A percentile compares a stretch with the other conserved stretches of the same genome.
Conservation (phyloP, 2,329 filamentous ascomycete species). For the Zymoseptoria crescenta region DNA sequence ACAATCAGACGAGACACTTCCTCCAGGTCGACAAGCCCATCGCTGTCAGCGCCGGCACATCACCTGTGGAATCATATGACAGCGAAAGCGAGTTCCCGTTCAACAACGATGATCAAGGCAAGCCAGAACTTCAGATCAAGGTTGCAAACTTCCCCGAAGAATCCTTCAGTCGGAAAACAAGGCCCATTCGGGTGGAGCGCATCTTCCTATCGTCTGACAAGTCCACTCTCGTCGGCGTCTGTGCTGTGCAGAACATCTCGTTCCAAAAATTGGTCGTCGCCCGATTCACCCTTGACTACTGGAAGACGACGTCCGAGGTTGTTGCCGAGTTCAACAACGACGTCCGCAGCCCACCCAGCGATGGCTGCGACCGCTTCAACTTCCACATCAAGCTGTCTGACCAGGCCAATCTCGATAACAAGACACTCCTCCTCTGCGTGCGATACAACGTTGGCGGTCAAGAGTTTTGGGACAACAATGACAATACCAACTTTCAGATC, state of each 20-base stretch:
- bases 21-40: slow-evolving; percentile 86
- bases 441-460: slow-evolving; percentile 76
- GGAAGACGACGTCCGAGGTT: slow-evolving; percentile 97
- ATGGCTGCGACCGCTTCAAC: slow-evolving; percentile 78
- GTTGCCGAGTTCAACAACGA: slow-evolving; percentile 79
- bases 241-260: slow-evolving; percentile 78
- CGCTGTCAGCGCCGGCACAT: slow-evolving; percentile 92
- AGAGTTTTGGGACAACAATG: slow-evolving; percentile 96
- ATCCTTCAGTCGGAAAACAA: slow-evolving; percentile 51
- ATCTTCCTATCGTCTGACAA: slow-evolving; percentile 84
- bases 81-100: slow-evolving; percentile 89
- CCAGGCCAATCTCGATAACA: slow-evolving; percentile 80
- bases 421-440: slow-evolving; percentile 87
- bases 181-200: slow-evolving; percentile 72
- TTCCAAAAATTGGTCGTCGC: slow-evolving; percentile 87
- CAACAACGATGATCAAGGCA: slow-evolving; percentile 43
- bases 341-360: slow-evolving; percentile 53
- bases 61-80: slow-evolving; percentile 80
- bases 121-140: slow-evolving; percentile 79
- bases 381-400: slow-evolving; percentile 93
- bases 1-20: slow-evolving; percentile 95
- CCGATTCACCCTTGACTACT: slow-evolving; percentile 93
- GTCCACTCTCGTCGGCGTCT: slow-evolving; percentile 72
- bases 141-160: slow-evolving; percentile 75
- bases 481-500: slow-evolving; percentile 78